Percentiles rank a stretch among this genome's conserved stretches.
These are phyloP conservation scores for Hanseniaspora taiwanica DNA, from an alignment of 805 yeast genomes.

Conservation along the genomic window DNA sequence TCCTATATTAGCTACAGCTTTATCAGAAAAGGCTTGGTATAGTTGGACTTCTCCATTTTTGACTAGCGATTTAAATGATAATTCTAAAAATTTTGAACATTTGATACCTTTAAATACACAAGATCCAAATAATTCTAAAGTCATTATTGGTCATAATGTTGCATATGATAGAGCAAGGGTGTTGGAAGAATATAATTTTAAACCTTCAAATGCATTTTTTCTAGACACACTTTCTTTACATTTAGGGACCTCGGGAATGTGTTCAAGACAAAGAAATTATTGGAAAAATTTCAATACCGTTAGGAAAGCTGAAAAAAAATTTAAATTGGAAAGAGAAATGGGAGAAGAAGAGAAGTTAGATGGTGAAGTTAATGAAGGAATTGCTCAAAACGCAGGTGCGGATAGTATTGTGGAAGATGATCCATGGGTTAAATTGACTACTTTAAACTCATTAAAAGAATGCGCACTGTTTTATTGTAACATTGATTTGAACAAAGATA, in stretches of 20 bases:
- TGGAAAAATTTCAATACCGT: slow-evolving; percentile 49
- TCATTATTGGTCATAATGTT: slow-evolving; percentile 82
- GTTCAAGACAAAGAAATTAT: slow-evolving; percentile 71
- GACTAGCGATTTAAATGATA: slow-evolving; percentile 30
- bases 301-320: slow-evolving; percentile 20
- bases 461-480: slow-evolving; percentile 73
- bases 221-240: slow-evolving; percentile 91
- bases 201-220: slow-evolving; percentile 58
- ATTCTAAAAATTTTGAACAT: slow-evolving; percentile 31
- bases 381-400: slow-evolving; percentile 1
- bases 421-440: slow-evolving; percentile 76
- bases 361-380: slow-evolving; percentile 18
- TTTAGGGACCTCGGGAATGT: slow-evolving; percentile 80
- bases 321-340: slow-evolving; percentile 5
- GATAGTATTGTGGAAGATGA: slow-evolving; percentile 33
- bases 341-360: slow-evolving; percentile 11
- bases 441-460: slow-evolving; percentile 66
- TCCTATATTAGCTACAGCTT: slow-evolving; percentile 74
- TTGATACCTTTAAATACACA: slow-evolving; percentile 61
- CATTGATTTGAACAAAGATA: slow-evolving; percentile 48
- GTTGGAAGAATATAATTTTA: slow-evolving; percentile 64
- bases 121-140: slow-evolving; percentile 27
- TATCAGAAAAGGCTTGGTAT: slow-evolving; percentile 72
- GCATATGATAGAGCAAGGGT: slow-evolving; percentile 85
- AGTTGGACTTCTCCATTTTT: slow-evolving; percentile 88